Percentiles rank a stretch among this genome's conserved stretches.
Evolutionary conservation across 306 rosid genomes (phyloP).

Genomic region (Trifolium pratense): DNA sequence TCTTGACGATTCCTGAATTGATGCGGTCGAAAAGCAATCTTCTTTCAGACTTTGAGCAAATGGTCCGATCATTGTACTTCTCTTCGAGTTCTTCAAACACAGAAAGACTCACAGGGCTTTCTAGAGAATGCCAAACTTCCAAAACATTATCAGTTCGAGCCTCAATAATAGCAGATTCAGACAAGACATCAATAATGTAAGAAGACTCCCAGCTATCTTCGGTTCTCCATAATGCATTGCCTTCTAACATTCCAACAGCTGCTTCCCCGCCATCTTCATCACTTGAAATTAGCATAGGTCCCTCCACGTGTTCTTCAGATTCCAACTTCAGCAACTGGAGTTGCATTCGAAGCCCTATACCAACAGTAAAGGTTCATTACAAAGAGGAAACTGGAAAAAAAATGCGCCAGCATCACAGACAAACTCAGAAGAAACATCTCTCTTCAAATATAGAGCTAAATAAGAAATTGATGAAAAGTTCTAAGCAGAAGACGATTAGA

Average conservation of each 20-base stretch:
- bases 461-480: constrained; percentile 6
- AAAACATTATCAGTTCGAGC: constrained; percentile 45
- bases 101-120: constrained; percentile 64
- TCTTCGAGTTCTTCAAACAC: constrained; percentile 77
- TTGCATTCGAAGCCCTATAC: constrained; percentile 88
- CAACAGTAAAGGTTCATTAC: constrained; percentile 24
- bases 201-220: constrained; percentile 73
- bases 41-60: constrained; percentile 69
- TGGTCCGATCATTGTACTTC: constrained; percentile 52
- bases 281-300: constrained; percentile 61
- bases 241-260: constrained; percentile 39
- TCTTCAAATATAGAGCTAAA: constrained; percentile 9
- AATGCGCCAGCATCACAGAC: not conserved
- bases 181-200: constrained; percentile 63
- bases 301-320: constrained; percentile 71
- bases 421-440: not conserved
- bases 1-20: constrained; percentile 64
- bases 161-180: constrained; percentile 56
- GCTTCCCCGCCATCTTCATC: constrained; percentile 78
- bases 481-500: not conserved
- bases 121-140: constrained; percentile 64
- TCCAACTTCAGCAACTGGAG: constrained; percentile 87
- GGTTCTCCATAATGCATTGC: constrained; percentile 34
- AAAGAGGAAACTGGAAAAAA: constrained; percentile 14
- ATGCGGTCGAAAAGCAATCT: constrained; percentile 79